These are phyloP conservation scores for Cystofilobasidium bisporidii DNA, from an alignment of 768 basidiomycete genomes.

Conservation along the genomic window DNA sequence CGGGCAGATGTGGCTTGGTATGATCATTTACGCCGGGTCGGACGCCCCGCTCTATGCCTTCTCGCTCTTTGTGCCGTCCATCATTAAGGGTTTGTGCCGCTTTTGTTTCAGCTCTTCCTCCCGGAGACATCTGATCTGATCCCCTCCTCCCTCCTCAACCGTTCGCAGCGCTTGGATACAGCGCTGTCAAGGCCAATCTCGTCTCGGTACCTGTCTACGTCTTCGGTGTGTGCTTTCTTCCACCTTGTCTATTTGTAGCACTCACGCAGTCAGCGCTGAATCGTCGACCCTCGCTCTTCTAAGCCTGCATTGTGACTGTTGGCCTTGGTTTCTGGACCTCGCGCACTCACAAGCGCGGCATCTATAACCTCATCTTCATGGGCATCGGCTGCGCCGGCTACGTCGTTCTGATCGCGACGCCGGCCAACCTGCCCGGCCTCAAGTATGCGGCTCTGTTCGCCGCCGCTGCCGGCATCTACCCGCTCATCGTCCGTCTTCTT, in stretches of 20 bases:
- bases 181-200: conserved; percentile 64
- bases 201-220: conserved; percentile 42
- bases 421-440: not conserved
- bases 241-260: too few species aligned
- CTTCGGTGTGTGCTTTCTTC: not conserved
- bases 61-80: conserved; percentile 65
- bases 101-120: too few species aligned
- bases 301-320: conserved; percentile 42
- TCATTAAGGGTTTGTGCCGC: conserved; percentile 48
- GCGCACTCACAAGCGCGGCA: conserved; percentile 52
- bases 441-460: conserved; percentile 16
- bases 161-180: conserved; percentile 44
- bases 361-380: conserved; percentile 47
- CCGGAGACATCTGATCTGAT: too few species aligned
- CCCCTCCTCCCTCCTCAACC: too few species aligned
- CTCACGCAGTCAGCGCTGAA: too few species aligned
- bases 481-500: conserved; percentile 48
- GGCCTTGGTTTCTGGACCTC: conserved; percentile 46
- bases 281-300: too few species aligned
- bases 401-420: conserved; percentile 54
- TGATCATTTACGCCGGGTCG: conserved; percentile 35
- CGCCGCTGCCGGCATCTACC: conserved; percentile 50
- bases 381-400: conserved; percentile 51
- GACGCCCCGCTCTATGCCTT: conserved; percentile 68
- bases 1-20: conserved; percentile 54